Base-by-base conservation (phyloP, 2,329 filamentous ascomycete genomes). In the Parastagonospora nodorum region DNA sequence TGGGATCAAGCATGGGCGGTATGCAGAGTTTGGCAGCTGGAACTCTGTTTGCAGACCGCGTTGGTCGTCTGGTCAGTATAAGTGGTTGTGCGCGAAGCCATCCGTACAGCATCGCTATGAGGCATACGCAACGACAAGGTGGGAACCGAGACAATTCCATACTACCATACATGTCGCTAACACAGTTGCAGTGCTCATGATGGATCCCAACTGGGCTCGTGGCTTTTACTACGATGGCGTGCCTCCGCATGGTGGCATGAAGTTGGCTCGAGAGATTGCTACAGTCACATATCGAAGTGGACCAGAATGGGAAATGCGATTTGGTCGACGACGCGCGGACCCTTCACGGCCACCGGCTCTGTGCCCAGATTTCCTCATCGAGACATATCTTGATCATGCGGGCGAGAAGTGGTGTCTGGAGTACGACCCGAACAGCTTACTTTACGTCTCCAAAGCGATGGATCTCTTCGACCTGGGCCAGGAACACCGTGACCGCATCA, bases 391-490 rank as follows among this genome's bases (percentile, higher is more conserved):
- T 14, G 94, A 99, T 74, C 94, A 99, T 67, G 94, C 94, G 0
- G 94, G 94, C 15, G 94, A 99, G 78, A 99, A 99, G 75, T 99
- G 96, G 80, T 97, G 92, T 70, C 81, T 99, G 24, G 92, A 94
- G 57, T 97, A 97, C 71, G 94, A 99, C 67, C 86, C 94, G 24
- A 99, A 99, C 75, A 96, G 92, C 68, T 78, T 97, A 33, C 80
- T 99, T 2, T 99, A 99, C 73, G 90, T 99, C 49, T 96, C 91
- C 73, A 99, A 99, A 76, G 94, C 94, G 5, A 99, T 99, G 94
- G 94, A 99, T 69, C 80, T 99, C 10, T 99, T 99, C 72, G 94
- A 99, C 66, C 83, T 99, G 0, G 92, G 94, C 19, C 78, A 79
- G 41, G 82, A 84, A 35, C 86, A 88, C 67, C 90, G 92, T 69